These are phyloP conservation scores for Dactylellina sp. DNA, from an alignment of 2,329 filamentous ascomycete genomes.

Conservation along the genomic window DNA sequence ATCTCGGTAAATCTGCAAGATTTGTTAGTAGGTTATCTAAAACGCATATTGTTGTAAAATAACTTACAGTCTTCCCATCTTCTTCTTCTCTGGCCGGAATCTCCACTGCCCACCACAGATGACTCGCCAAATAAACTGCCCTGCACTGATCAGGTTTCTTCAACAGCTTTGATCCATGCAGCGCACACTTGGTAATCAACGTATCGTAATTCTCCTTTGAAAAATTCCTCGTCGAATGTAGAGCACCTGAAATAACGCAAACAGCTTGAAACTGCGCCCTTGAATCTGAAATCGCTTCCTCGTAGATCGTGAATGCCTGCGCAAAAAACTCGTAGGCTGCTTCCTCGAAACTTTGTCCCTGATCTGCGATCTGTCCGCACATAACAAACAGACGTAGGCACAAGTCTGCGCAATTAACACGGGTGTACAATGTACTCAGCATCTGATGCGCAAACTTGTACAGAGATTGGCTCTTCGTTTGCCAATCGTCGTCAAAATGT, in stretches of 20 bases:
- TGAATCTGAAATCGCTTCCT: conserved; percentile 94
- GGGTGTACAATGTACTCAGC: conserved; percentile 85
- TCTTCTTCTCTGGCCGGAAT: conserved; percentile 80
- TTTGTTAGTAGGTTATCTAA: conserved; percentile 57
- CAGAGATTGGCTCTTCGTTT: conserved; percentile 78
- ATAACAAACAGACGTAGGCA: conserved; percentile 89
- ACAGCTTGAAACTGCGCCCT: conserved; percentile 98
- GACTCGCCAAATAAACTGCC: conserved; percentile 94
- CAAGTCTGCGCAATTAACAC: conserved; percentile 88
- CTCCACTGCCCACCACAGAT: conserved; percentile 97
- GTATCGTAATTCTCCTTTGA: conserved; percentile 98
- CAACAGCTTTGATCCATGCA: conserved; percentile 95
- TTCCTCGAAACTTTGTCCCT: conserved; percentile 86
- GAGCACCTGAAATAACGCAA: conserved; percentile 87
- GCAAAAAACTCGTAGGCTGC: conserved; percentile 98
- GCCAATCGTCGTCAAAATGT: conserved; percentile 79
- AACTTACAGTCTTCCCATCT: conserved; percentile 79
- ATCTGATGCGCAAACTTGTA: conserved; percentile 96
- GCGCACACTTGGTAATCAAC: conserved; percentile 94
- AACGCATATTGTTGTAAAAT: conserved; percentile 26
- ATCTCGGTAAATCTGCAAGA: conserved; percentile 84
- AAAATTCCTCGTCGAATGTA: conserved; percentile 90
- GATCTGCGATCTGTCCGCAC: conserved; percentile 91
- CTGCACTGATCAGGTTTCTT: conserved; percentile 98
- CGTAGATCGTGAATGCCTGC: conserved; percentile 97